Percentiles rank a stretch among this genome's conserved stretches.
Conservation (phyloP, 768 basidiomycete species). For the Tephrocybe rancida region DNA sequence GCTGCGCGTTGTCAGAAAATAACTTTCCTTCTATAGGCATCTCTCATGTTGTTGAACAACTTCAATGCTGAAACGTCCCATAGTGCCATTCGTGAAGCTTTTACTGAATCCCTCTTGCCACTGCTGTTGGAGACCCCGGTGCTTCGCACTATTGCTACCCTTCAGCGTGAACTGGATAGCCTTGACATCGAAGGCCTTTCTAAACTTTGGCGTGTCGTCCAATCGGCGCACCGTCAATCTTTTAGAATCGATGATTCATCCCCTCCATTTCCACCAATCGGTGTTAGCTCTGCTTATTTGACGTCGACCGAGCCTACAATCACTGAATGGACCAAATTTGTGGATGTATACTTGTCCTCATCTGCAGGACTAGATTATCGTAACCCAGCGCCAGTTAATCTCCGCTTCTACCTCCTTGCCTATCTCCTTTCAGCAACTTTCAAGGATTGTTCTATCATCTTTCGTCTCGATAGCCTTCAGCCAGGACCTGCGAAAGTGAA, state of each 20-base stretch:
- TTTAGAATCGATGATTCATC: conserved; percentile 1
- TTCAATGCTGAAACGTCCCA: conserved; percentile 13
- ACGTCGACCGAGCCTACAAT: conserved; percentile 53
- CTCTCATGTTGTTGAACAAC: conserved; percentile 27
- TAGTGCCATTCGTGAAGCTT: conserved; percentile 44
- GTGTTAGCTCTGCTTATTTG: conserved; percentile 31
- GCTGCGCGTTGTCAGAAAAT: neutral
- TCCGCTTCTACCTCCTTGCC: conserved; percentile 68
- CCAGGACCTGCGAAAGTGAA: conserved; percentile 16
- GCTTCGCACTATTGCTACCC: conserved; percentile 51
- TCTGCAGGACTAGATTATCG: conserved; percentile 35
- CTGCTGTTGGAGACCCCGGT: conserved; percentile 53
- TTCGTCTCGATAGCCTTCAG: conserved; percentile 34
- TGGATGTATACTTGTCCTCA: conserved; percentile 50
- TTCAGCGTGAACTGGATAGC: conserved; percentile 79
- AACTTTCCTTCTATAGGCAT: conserved; percentile 21
- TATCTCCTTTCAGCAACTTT: conserved; percentile 91
- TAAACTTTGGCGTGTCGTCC: conserved; percentile 40
- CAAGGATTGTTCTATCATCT: conserved; percentile 87
- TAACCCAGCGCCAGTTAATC: conserved; percentile 39
- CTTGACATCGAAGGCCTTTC: conserved; percentile 86
- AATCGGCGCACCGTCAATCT: conserved; percentile 18
- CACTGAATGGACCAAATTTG: conserved; percentile 66
- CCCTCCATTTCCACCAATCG: conserved; percentile 31
- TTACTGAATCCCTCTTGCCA: conserved; percentile 52